Base-by-base conservation (phyloP, 352 stramenopile species). In the Elongisporangium senticosum region DNA sequence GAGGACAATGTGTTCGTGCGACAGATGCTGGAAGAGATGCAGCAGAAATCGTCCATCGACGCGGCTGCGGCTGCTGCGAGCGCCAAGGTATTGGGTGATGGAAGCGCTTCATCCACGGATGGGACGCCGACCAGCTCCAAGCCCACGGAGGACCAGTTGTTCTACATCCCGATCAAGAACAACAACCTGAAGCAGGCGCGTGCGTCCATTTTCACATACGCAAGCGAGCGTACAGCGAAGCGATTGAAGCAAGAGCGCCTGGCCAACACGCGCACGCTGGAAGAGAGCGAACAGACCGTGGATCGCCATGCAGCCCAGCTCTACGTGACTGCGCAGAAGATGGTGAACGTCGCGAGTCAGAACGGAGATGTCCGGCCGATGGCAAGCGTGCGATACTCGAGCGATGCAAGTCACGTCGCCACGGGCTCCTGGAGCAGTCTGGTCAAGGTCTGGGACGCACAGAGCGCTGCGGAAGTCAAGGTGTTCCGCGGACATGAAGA, bases 361-460 rank as follows among this genome's bases (percentile, higher is more conserved):
- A 98, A 98, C 65, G 96, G 86, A 26, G 96, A 98, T 69, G 85
- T 93, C 21, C 74, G 96, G 21, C 91, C 94, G 14, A 68, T 99
- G 7, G 83, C 90, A n/a, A 72, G 60, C 37, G 81, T 94, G 21
- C 60, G 74, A 33, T 94, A 77, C 65, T 82, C 85, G 0, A 59
- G 61, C 14, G 81, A 96, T 63, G 76, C 74, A 11, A 69, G 69
- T 28, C 68, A 86, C 55, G 67, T 95, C 5, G 83, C 87, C 7
- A 98, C 95, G 1, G 96, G 89, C 1, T 97, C 93, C 47, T 98
- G 93, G 92, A 97, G 82, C 67, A 94, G 88, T 49, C 77, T 89
- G 5, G 94, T 98, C 13, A 98, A 98, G 69, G 72, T 98, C 20
- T 99, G 95, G 95, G 84, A 98, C 61, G 73, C 81, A 19, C 73